phyloP scores from a whole-genome alignment of 2,329 filamentous ascomycete species.

The Leptographium procerum region DNA sequence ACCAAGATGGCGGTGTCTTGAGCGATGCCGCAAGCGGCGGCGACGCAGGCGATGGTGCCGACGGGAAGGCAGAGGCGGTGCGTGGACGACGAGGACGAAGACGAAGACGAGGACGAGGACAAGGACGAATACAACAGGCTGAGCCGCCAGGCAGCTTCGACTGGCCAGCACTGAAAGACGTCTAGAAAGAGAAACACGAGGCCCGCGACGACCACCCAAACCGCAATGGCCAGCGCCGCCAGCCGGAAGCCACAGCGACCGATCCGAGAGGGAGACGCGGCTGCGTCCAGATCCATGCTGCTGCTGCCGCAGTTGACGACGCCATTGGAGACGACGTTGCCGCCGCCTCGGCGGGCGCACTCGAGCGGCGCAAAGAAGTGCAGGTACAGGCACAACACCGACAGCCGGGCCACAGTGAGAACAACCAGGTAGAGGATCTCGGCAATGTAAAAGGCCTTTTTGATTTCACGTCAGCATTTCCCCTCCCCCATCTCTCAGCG shows the following conservation, averaged over 20 bases:
- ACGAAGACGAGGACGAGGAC: not conserved
- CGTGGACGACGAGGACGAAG: not conserved
- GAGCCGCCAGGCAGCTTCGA: conserved; percentile 21
- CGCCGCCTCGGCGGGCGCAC: conserved; percentile 10
- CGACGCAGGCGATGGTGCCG: conserved; percentile 19
- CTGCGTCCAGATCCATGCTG: not conserved
- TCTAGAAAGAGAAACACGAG: conserved; percentile 20
- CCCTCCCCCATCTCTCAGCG: not conserved
- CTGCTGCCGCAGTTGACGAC: too few species aligned
- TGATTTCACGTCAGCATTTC: not conserved
- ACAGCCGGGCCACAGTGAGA: conserved; percentile 20
- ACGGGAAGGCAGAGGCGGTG: conserved; percentile 21
- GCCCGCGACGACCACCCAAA: conserved; percentile 16
- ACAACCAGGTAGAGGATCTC: conserved; percentile 22
- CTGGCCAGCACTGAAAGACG: conserved; percentile 25
- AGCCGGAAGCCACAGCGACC: conserved; percentile 15
- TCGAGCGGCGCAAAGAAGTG: conserved; percentile 17
- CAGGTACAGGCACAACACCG: conserved; percentile 22
- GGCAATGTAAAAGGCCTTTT: conserved; percentile 23
- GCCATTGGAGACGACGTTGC: too few species aligned
- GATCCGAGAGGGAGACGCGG: not conserved
- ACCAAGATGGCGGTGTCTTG: conserved; percentile 24
- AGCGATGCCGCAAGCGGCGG: conserved; percentile 21
- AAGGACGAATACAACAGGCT: conserved; percentile 14
- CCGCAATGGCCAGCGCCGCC: conserved; percentile 15